Percentiles rank a stretch among this genome's conserved stretches.
Conservation (phyloP, 257 asterid species). For the Solanum acaule region DNA sequence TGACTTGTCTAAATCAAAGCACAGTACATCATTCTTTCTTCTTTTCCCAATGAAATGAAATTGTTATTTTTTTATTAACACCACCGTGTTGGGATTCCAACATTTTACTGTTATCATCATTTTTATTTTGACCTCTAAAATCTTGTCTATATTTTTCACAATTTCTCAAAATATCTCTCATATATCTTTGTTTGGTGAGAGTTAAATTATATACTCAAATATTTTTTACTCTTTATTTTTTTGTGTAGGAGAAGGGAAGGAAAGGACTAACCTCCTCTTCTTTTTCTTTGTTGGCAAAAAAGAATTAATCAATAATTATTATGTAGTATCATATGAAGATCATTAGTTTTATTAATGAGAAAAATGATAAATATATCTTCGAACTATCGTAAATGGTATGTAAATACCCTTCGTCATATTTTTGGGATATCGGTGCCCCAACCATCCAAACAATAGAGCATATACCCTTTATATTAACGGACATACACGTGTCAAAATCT, state of each 20-base stretch:
- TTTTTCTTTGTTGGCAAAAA: too few relatives aligned
- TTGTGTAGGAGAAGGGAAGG: neutral
- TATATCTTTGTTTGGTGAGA: neutral
- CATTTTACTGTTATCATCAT: neutral
- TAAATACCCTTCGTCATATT: accelerated
- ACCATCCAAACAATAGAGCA: too few relatives aligned
- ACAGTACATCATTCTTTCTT: neutral
- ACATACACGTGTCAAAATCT: too few relatives aligned
- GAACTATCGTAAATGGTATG: too few relatives aligned
- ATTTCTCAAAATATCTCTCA: neutral
- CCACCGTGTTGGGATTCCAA: neutral
- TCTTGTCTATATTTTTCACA: neutral
- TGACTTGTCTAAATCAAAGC: neutral
- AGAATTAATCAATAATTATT: neutral
- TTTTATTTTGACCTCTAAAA: neutral
- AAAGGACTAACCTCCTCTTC: neutral
- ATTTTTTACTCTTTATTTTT: neutral
- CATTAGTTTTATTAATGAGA: neutral
- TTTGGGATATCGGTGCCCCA: too few relatives aligned
- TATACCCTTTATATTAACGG: too few relatives aligned
- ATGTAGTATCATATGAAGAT: neutral
- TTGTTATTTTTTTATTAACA: neutral
- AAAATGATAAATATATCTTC: too few relatives aligned
- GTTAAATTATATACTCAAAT: too few relatives aligned
- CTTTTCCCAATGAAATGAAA: neutral